phyloP scores from a whole-genome alignment of 1,284 basidiomycete genomes.

The Trichosporon asahii region DNA sequence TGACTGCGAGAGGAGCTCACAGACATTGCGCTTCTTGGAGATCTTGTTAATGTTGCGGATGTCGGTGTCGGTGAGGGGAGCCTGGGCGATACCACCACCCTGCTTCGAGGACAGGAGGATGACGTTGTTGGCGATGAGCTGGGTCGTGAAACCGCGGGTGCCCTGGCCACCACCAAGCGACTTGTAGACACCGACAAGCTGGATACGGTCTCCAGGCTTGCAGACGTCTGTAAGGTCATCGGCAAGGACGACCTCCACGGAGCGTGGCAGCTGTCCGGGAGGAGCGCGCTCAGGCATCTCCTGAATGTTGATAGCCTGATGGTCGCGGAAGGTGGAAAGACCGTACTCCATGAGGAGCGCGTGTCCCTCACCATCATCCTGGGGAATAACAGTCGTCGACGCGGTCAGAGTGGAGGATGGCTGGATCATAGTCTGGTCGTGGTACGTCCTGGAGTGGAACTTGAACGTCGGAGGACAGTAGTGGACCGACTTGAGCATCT shows the following conservation, averaged over 20 bases:
- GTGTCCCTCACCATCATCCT: constrained; percentile 85
- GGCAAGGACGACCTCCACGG: constrained; percentile 91
- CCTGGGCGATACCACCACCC: constrained; percentile 92
- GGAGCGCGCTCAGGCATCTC: constrained; percentile 99
- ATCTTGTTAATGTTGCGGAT: constrained; percentile 96
- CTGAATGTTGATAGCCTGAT: constrained; percentile 96
- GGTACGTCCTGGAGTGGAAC: constrained; percentile 87
- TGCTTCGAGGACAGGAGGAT: constrained; percentile 95
- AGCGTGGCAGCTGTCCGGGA: constrained; percentile 91
- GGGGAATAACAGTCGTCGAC: constrained; percentile 86
- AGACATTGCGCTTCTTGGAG: constrained; percentile 77
- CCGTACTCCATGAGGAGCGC: constrained; percentile 90
- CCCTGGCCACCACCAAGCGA: constrained; percentile 82
- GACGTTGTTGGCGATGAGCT: constrained; percentile 93
- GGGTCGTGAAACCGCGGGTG: constrained; percentile 86
- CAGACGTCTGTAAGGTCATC: constrained; percentile 96
- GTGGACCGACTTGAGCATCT: constrained; percentile 95
- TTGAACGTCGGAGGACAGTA: constrained; percentile 81
- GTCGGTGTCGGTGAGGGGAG: constrained; percentile 87
- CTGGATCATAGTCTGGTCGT: constrained; percentile 83
- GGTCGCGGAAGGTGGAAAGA: constrained; percentile 86
- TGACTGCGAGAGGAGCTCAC: constrained; percentile 84
- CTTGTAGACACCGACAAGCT: constrained; percentile 92
- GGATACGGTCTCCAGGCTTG: constrained; percentile 96
- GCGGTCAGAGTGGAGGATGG: constrained; percentile 55